phyloP scores from a whole-genome alignment of 371 early-diverging fungal species.

The Mortierella sp. region DNA sequence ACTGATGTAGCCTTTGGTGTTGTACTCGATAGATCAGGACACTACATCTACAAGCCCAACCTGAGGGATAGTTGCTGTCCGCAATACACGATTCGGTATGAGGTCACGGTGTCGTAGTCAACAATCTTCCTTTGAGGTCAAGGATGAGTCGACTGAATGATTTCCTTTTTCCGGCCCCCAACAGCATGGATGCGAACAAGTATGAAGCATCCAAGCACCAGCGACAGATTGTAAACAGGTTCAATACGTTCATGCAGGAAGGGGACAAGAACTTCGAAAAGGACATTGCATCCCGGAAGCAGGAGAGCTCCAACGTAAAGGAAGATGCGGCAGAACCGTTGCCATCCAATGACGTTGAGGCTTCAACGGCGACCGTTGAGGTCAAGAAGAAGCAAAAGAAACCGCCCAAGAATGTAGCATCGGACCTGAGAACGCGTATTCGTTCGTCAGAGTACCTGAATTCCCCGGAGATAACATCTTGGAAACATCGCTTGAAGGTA shows the following conservation, averaged over 20 bases:
- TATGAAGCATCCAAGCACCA: conserved; percentile 73
- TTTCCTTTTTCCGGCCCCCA: neutral
- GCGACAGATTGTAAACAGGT: conserved; percentile 71
- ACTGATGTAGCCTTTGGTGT: too few relatives aligned
- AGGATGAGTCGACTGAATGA: too few relatives aligned
- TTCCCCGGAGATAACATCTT: conserved; percentile 38
- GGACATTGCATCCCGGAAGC: conserved; percentile 24
- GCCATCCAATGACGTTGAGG: conserved; percentile 3
- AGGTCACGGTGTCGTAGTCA: neutral
- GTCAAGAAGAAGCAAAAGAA: conserved; percentile 43
- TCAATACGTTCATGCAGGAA: conserved; percentile 63
- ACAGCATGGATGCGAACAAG: conserved; percentile 61
- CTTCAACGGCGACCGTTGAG: neutral
- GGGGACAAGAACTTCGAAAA: conserved; percentile 47
- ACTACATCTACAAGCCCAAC: conserved; percentile 72
- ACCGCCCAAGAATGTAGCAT: conserved; percentile 28
- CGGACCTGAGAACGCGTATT: conserved; percentile 33
- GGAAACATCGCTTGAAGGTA: conserved; percentile 55
- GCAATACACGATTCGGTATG: conserved; percentile 74
- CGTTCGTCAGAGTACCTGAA: conserved; percentile 38
- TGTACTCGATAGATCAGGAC: conserved; percentile 63
- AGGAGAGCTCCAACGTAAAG: conserved; percentile 2
- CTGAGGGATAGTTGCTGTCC: conserved; percentile 73
- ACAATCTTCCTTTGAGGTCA: neutral
- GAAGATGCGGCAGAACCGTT: neutral